Percentiles rank a stretch among this genome's conserved stretches.
Evolutionary conservation across 257 asterid species (phyloP).

Genomic region (Parsonsia alboflavescens): DNA sequence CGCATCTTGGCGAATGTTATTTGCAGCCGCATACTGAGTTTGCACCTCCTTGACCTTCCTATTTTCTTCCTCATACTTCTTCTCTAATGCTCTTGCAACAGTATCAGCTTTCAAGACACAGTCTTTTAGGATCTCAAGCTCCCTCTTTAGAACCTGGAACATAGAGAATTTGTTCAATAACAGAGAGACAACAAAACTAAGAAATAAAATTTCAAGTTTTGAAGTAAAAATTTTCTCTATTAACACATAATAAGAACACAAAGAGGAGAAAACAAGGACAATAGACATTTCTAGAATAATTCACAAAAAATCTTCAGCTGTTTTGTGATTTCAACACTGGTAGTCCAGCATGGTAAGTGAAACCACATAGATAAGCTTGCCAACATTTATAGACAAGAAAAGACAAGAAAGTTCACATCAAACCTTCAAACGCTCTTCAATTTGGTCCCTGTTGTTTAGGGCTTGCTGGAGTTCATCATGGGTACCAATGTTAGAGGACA

Average conservation of each 20-base stretch:
- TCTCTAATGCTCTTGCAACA: slow-evolving; percentile 49
- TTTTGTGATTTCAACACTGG: neutral
- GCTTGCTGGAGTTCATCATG: slow-evolving; percentile 86
- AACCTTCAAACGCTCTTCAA: slow-evolving; percentile 82
- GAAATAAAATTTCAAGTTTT: neutral
- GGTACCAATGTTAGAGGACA: slow-evolving; percentile 78
- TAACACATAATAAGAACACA: neutral
- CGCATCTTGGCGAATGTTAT: slow-evolving; percentile 83
- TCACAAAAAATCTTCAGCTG: neutral
- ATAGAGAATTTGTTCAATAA: slow-evolving; percentile 7
- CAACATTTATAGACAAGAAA: neutral
- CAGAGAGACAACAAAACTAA: neutral
- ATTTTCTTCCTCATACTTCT: slow-evolving; percentile 57
- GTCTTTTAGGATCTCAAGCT: slow-evolving; percentile 63
- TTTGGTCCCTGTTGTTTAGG: slow-evolving; percentile 65
- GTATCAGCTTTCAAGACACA: slow-evolving; percentile 58
- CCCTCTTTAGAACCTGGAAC: slow-evolving; percentile 65
- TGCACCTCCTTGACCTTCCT: slow-evolving; percentile 62
- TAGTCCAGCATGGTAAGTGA: neutral
- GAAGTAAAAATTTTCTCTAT: neutral
- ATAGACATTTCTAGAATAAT: neutral
- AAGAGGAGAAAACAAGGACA: neutral
- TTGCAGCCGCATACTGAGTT: slow-evolving; percentile 63
- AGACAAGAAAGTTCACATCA: neutral
- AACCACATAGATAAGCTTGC: neutral